phyloP scores from a whole-genome alignment of 441 rosid genomes.

The Populus hybrid region DNA sequence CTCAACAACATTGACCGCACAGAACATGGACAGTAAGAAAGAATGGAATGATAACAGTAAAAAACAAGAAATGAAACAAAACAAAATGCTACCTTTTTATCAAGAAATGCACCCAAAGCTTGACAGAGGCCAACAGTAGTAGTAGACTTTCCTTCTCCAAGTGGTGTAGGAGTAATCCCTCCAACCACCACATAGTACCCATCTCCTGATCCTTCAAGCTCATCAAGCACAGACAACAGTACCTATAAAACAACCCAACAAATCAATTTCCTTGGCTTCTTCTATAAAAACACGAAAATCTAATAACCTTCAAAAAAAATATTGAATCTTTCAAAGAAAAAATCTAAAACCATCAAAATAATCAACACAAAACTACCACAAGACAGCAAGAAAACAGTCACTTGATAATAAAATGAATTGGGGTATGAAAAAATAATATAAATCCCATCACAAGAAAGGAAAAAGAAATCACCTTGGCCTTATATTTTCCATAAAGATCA shows the following conservation, averaged over 20 bases:
- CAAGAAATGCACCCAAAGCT: slow-evolving; percentile 91
- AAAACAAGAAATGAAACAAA: background rate
- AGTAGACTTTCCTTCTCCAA: slow-evolving; percentile 98
- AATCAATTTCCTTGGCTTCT: slow-evolving; percentile 7
- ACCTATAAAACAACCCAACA: slow-evolving; percentile 41
- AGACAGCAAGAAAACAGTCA: background rate
- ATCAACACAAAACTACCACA: background rate
- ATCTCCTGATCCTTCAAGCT: slow-evolving; percentile 61
- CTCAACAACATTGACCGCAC: background rate
- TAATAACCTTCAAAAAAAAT: background rate
- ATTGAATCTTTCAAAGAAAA: background rate
- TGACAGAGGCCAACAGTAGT: slow-evolving; percentile 97
- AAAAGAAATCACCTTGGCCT: slow-evolving; percentile 73
- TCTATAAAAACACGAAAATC: background rate
- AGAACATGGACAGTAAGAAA: background rate
- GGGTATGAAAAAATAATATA: background rate
- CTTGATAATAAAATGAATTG: background rate
- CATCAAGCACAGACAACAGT: slow-evolving; percentile 72
- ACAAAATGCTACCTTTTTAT: slow-evolving; percentile 62
- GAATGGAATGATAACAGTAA: background rate
- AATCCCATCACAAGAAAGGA: background rate
- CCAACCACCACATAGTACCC: too few relatives aligned
- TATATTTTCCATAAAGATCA: slow-evolving; percentile 93
- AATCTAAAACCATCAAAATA: background rate
- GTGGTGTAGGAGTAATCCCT: slow-evolving; percentile 98